Evolutionary conservation across 2,329 filamentous ascomycete species (phyloP).

Genomic region (Graphiopsis chlorocephala): DNA sequence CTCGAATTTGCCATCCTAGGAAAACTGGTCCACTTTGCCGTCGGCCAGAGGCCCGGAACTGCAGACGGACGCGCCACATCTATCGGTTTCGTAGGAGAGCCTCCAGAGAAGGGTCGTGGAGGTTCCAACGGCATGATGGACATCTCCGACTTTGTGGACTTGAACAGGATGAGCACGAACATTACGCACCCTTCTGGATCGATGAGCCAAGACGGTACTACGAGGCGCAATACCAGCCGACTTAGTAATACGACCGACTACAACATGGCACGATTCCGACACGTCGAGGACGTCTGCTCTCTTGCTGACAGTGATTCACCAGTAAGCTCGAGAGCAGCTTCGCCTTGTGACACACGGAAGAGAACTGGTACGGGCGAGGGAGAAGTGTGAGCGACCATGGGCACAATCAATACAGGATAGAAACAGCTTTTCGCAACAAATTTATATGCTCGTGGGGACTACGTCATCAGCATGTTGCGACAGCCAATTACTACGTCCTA

Average conservation of each 20-base stretch:
- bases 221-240: conserved; percentile 10
- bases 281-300: conserved; percentile 21
- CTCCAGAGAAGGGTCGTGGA: neutral
- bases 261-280: conserved; percentile 23
- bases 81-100: conserved; percentile 19
- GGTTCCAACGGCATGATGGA: conserved; percentile 17
- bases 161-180: conserved; percentile 20
- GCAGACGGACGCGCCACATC: conserved; percentile 21
- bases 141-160: conserved; percentile 22
- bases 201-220: neutral
- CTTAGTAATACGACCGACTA: conserved; percentile 16
- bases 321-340: conserved; percentile 7
- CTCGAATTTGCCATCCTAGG: conserved; percentile 34
- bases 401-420: too few relatives aligned
- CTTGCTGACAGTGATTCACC: conserved; percentile 14
- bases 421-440: neutral
- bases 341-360: conserved; percentile 6
- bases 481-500: too few relatives aligned
- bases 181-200: conserved; percentile 21
- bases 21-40: conserved; percentile 31
- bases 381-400: conserved; percentile 9
- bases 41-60: conserved; percentile 16
- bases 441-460: too few relatives aligned
- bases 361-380: conserved; percentile 2
- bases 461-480: too few relatives aligned